phyloP scores from a whole-genome alignment of 1,139 yeast species.

The Meyerozyma elateridarum region DNA sequence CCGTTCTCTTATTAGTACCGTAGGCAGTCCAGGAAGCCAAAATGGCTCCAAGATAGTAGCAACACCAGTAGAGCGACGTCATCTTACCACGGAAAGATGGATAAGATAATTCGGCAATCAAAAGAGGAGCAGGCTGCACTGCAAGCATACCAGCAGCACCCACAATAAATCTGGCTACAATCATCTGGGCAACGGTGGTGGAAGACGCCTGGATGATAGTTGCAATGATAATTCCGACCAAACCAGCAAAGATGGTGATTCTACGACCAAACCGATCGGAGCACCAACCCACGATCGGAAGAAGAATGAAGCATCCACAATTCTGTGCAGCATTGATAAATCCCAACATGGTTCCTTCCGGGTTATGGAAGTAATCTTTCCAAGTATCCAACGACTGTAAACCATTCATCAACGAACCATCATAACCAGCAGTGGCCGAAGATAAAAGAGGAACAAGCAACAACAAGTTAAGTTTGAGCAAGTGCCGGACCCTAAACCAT shows the following conservation, averaged over 20 bases:
- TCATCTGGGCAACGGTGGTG: conserved; percentile 18
- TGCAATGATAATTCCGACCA: conserved; percentile 37
- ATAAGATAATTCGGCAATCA: conserved; percentile 33
- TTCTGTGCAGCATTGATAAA: conserved; percentile 2
- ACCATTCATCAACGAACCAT: conserved; percentile 21
- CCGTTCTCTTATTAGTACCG: neutral
- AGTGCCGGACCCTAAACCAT: neutral
- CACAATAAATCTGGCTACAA: conserved; percentile 32
- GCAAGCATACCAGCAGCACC: conserved; percentile 23
- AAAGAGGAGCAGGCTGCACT: conserved; percentile 25
- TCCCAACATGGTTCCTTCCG: conserved; percentile 1
- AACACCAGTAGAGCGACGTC: conserved; percentile 7
- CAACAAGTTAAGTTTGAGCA: neutral
- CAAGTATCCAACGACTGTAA: conserved; percentile 17
- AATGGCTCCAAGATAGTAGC: conserved; percentile 6
- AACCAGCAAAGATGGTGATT: conserved; percentile 34
- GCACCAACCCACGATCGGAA: conserved; percentile 26
- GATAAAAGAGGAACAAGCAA: conserved; percentile 1
- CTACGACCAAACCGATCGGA: conserved; percentile 48
- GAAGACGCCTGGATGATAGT: conserved; percentile 32
- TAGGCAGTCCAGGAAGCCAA: conserved; percentile 4
- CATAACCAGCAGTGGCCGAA: conserved; percentile 13
- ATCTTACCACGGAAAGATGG: conserved; percentile 24
- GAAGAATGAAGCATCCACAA: conserved; percentile 12
- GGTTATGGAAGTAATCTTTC: conserved; percentile 8